Evolutionary conservation across 305 asterid genomes (phyloP), one percentile per base, ranked within the genome.

Genomic region (Petunia hybrid): DNA sequence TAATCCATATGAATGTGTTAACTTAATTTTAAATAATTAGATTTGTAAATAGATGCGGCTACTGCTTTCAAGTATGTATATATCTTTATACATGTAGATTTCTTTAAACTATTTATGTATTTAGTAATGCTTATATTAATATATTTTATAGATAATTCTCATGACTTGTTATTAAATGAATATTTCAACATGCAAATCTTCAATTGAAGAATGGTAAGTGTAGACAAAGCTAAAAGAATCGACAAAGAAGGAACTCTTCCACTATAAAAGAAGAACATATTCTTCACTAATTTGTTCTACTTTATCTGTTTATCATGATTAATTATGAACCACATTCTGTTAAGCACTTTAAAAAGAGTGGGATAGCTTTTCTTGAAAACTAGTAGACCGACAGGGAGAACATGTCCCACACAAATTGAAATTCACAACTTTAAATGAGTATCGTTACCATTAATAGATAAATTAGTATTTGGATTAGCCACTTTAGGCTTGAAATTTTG

Each of bases 381-480:
- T 6, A 9, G 31, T 65, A 13, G 16, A 65, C 14, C 71, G 8
- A 65, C 4, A 39, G 5, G 71, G 46, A 65, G 35, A 65, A 39
- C 40, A 39, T 65, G 45, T 41, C 40, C 12, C 48, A 46, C 73
- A 65, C 51, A 5, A 65, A 65, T 13, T 65, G 41, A 8, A 69
- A 8, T 22, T 69, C 48, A 1, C 77, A 71, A 48, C 77, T 71
- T 71, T 70, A 70, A 70, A 46, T 46, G 60, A 22, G 22, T 70
- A 70, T n/a, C 16, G 31, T 4, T 22, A 45, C 1, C 5, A 45
- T 70, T 46, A 46, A 36, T 48, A 46, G 4, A 45, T 70, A 71
- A 48, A 71, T 71, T 71, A 48, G 4, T 71, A 57, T 46, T 51
- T 46, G 6, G 4, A 48, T 2, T 35, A 53, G 3, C 1, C 22